These are phyloP conservation scores for Endogone sp. DNA, from an alignment of 192 early-diverging fungal genomes.

Conservation along the genomic window DNA sequence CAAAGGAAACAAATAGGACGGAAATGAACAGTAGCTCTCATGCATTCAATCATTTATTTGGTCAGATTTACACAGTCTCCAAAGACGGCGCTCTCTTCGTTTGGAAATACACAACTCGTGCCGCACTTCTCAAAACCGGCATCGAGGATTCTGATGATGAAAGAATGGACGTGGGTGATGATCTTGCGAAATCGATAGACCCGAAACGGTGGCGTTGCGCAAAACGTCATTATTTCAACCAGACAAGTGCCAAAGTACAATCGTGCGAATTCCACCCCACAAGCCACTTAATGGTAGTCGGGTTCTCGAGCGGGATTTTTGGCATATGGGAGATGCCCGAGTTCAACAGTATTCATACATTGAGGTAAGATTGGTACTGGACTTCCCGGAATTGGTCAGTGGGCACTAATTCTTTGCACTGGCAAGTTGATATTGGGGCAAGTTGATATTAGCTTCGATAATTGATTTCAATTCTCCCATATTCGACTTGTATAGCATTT, in stretches of 20 bases:
- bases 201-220: constrained; percentile 50
- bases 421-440: no score
- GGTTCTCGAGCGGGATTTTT: constrained; percentile 92
- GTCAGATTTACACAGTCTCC: constrained; percentile 77
- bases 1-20: no score
- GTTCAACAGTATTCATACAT: constrained; percentile 90
- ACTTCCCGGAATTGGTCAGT: no score
- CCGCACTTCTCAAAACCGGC: constrained; percentile 31
- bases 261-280: constrained; percentile 73
- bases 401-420: no score
- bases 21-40: background rate
- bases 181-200: constrained; percentile 24
- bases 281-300: constrained; percentile 78
- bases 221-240: constrained; percentile 75
- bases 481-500: constrained; percentile 58
- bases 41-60: background rate
- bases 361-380: constrained; percentile 75
- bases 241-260: constrained; percentile 73
- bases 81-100: constrained; percentile 87
- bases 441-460: no score
- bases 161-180: constrained; percentile 48
- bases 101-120: constrained; percentile 54
- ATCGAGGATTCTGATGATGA: constrained; percentile 55
- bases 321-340: constrained; percentile 97
- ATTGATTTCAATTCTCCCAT: background rate